A percentile compares a stretch with the other conserved stretches of the same genome.
phyloP scores from a whole-genome alignment of 768 basidiomycete genomes.

The Clitopilus passeckerianus region DNA sequence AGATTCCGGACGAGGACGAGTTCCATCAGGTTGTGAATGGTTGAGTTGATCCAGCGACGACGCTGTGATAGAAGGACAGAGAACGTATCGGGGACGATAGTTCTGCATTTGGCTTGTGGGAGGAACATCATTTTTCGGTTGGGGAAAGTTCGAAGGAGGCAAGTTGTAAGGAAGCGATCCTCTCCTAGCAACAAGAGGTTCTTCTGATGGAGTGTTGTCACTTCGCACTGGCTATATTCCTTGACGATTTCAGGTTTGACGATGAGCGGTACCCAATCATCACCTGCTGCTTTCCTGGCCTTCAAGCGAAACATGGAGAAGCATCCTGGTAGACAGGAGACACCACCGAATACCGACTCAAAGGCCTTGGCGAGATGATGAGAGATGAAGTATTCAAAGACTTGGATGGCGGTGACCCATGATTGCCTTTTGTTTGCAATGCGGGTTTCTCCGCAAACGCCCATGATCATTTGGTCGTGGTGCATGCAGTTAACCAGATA shows the following conservation, averaged over 20 bases:
- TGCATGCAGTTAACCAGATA: constrained; percentile 98
- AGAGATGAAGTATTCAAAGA: constrained; percentile 98
- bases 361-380: constrained; percentile 98
- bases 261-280: constrained; percentile 97
- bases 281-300: constrained; percentile 79
- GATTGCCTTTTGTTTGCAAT: constrained; percentile 98
- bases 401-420: constrained; percentile 98
- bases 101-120: constrained; percentile 92
- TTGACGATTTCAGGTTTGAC: constrained; percentile 96
- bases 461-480: constrained; percentile 98
- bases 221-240: constrained; percentile 93
- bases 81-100: constrained; percentile 96
- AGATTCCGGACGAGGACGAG: constrained; percentile 94
- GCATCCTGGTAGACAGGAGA: constrained; percentile 98
- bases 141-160: constrained; percentile 94
- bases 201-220: constrained; percentile 95
- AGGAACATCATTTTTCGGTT: constrained; percentile 99
- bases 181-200: constrained; percentile 94
- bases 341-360: constrained; percentile 98
- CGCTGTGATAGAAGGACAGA: constrained; percentile 91
- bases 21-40: constrained; percentile 99
- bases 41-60: constrained; percentile 99
- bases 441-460: constrained; percentile 96
- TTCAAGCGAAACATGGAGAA: constrained; percentile 99
- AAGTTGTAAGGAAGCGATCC: constrained; percentile 97